Conservation (phyloP, 1,139 yeast species). For the Pichia kudriavzevii region DNA sequence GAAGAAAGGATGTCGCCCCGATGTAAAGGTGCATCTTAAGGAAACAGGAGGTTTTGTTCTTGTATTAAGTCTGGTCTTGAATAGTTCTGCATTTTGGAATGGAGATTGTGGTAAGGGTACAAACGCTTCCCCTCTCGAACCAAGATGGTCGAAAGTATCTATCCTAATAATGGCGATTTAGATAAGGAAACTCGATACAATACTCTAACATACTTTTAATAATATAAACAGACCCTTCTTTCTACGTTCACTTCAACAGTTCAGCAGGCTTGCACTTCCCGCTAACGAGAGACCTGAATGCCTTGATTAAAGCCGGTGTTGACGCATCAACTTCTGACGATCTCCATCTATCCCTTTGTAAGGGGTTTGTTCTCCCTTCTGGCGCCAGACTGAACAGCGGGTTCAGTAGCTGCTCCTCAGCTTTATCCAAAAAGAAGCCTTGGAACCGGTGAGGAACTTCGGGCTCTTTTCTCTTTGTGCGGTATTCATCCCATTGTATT, state of each 20-base stretch:
- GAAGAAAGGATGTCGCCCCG: no score
- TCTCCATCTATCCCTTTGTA: constrained; percentile 8
- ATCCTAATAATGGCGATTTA: no score
- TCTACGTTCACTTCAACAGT: constrained; percentile 3
- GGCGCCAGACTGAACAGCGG: constrained; percentile 14
- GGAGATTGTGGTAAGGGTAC: no score
- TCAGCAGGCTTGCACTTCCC: constrained; percentile 9
- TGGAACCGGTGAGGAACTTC: constrained; percentile 17
- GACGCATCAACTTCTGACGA: constrained; percentile 13
- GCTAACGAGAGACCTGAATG: constrained; percentile 10
- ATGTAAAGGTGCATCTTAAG: no score
- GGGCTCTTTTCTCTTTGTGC: constrained; percentile 15
- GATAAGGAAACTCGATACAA: no score
- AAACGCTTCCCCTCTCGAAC: no score
- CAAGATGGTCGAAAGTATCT: no score
- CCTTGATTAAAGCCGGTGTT: constrained; percentile 12
- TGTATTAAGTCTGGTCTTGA: no score
- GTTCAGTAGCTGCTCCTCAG: constrained; percentile 16
- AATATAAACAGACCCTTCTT: no score
- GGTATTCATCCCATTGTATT: constrained; percentile 17
- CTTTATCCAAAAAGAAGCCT: constrained; percentile 13
- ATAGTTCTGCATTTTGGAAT: no score
- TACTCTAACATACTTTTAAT: no score
- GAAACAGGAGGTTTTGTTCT: no score
- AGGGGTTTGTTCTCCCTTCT: constrained; percentile 12